Conservation (phyloP, 352 stramenopile species). For the Pythium dissotocum region DNA sequence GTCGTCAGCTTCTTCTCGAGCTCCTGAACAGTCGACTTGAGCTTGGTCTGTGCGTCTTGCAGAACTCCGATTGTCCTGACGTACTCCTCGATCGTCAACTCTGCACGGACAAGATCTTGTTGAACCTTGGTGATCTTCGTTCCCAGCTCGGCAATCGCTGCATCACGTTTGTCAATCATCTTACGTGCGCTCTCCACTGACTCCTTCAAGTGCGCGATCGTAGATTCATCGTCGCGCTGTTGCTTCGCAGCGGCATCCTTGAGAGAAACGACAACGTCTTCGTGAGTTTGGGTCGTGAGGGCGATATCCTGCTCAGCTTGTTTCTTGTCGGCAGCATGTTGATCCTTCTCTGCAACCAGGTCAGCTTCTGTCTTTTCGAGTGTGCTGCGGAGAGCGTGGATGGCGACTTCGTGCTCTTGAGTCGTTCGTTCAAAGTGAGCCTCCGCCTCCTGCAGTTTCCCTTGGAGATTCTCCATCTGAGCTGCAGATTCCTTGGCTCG, state of each 20-base stretch:
- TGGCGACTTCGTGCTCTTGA: neutral
- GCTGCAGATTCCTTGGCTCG: neutral
- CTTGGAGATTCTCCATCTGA: neutral
- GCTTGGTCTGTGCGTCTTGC: neutral
- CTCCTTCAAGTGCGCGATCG: neutral
- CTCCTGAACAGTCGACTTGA: neutral
- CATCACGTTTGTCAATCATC: constrained; percentile 7
- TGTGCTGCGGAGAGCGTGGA: neutral
- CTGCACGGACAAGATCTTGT: neutral
- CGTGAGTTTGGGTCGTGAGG: neutral
- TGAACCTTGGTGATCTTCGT: constrained; percentile 5
- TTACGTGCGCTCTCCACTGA: neutral
- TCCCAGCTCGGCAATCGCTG: constrained; percentile 9
- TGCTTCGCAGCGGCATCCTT: neutral
- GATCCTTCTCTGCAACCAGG: neutral
- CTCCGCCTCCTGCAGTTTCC: neutral
- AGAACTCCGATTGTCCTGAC: neutral
- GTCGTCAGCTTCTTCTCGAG: constrained; percentile 3
- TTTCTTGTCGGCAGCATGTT: neutral
- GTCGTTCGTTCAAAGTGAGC: neutral
- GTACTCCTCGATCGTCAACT: neutral
- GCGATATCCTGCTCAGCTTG: neutral
- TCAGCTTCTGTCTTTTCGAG: neutral
- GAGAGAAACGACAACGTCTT: neutral
- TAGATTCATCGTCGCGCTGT: neutral